Conservation (phyloP, 1,139 yeast genomes). For the Pichiaceae sp. region DNA sequence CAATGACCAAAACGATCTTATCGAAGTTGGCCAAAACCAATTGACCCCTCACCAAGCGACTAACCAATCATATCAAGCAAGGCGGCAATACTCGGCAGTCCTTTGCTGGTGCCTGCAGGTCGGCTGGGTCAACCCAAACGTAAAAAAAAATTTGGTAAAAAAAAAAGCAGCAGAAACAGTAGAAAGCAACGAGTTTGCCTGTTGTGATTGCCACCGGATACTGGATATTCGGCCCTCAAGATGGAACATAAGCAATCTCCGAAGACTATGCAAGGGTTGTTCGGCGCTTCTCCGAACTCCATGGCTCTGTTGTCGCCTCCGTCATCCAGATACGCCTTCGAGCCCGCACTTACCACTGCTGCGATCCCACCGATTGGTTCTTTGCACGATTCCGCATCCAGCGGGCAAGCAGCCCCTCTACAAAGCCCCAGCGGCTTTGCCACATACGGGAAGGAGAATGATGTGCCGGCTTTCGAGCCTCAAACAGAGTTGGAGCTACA, state of each 20-base stretch:
- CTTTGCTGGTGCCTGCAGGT: too few relatives aligned
- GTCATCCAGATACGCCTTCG: constrained; percentile 31
- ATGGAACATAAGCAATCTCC: constrained; percentile 1
- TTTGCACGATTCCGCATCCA: not conserved
- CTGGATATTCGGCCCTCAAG: not conserved
- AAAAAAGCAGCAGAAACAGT: not conserved
- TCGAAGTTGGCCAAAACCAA: too few relatives aligned
- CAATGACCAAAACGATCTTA: too few relatives aligned
- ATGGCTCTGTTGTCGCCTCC: constrained; percentile 30
- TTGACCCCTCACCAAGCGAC: too few relatives aligned
- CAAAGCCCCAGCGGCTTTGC: constrained; percentile 10
- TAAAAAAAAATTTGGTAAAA: too few relatives aligned
- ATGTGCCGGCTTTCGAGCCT: constrained; percentile 26
- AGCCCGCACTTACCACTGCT: constrained; percentile 16
- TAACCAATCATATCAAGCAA: too few relatives aligned
- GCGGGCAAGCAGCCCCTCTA: not conserved
- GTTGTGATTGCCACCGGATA: not conserved
- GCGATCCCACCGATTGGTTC: constrained; percentile 16
- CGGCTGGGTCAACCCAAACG: too few relatives aligned
- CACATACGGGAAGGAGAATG: constrained; percentile 15
- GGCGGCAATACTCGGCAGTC: too few relatives aligned
- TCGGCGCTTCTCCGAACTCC: constrained; percentile 12
- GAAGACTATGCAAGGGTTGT: constrained; percentile 1
- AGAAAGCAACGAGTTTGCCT: not conserved
- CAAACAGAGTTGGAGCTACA: constrained; percentile 22